Evolutionary conservation across 805 yeast genomes (phyloP).

Genomic region (Yamadazyma ubonensis): DNA sequence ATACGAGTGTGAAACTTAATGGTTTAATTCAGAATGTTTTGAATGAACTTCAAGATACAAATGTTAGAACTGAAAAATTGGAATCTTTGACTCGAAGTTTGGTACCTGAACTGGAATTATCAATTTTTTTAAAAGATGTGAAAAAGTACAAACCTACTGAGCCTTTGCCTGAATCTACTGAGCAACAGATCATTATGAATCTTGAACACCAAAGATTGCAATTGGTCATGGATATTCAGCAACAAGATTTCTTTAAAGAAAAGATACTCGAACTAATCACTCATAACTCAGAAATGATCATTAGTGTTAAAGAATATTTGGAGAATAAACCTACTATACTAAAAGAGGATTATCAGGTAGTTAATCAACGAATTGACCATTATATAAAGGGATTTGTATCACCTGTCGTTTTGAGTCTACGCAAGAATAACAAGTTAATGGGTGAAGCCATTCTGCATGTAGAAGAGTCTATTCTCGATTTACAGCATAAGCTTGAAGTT

Average conservation of each 20-base stretch:
- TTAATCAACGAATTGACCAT: slow-evolving; percentile 8
- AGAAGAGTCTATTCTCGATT: slow-evolving; percentile 6
- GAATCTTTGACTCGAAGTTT: slow-evolving; percentile 20
- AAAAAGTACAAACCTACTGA: background rate
- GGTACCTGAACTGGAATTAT: slow-evolving; percentile 17
- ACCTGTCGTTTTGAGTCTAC: slow-evolving; percentile 7
- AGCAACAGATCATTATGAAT: slow-evolving; percentile 9
- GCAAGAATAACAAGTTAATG: slow-evolving; percentile 13
- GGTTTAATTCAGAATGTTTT: slow-evolving; percentile 8
- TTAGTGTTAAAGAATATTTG: slow-evolving; percentile 32
- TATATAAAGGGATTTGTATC: slow-evolving; percentile 7
- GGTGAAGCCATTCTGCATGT: slow-evolving; percentile 2
- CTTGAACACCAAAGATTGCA: slow-evolving; percentile 30
- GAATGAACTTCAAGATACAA: slow-evolving; percentile 13
- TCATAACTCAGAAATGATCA: slow-evolving; percentile 35
- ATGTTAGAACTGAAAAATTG: slow-evolving; percentile 17
- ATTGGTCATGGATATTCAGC: slow-evolving; percentile 39
- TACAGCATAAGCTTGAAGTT: slow-evolving; percentile 1
- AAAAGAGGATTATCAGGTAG: slow-evolving; percentile 13
- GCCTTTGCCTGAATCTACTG: background rate
- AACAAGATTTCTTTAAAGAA: slow-evolving; percentile 32
- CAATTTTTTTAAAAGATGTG: slow-evolving; percentile 2
- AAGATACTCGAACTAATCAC: slow-evolving; percentile 32
- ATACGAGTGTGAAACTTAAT: slow-evolving; percentile 13
- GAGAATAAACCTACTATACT: slow-evolving; percentile 20